Conservation (phyloP, 306 rosid genomes). For the Castanospermum australe region DNA sequence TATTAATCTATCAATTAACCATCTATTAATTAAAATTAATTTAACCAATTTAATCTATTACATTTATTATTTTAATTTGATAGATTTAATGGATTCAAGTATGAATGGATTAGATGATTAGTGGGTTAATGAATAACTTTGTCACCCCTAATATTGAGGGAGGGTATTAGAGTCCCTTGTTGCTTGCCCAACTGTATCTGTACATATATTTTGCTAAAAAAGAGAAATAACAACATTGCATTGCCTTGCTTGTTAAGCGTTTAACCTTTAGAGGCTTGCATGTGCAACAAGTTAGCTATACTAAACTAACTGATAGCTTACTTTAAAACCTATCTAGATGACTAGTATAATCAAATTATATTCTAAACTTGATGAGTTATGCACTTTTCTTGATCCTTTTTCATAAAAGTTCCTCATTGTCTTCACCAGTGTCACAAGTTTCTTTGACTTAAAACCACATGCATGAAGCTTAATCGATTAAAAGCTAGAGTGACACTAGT, state of each 20-base stretch:
- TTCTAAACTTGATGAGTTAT: conserved; percentile 37
- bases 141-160: too few relatives aligned
- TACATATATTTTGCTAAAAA: background rate
- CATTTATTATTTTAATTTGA: too few relatives aligned
- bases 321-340: conserved; percentile 27
- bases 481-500: background rate
- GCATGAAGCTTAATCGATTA: conserved; percentile 26
- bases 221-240: background rate
- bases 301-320: conserved; percentile 25
- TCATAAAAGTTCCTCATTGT: conserved; percentile 40
- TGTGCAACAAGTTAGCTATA: conserved; percentile 34
- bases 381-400: conserved; percentile 39
- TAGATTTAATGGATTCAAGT: too few relatives aligned
- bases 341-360: conserved; percentile 14
- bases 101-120: too few relatives aligned
- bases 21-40: too few relatives aligned
- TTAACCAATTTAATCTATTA: too few relatives aligned
- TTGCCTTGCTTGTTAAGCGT: conserved; percentile 36
- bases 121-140: too few relatives aligned
- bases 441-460: conserved; percentile 26
- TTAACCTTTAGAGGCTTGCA: conserved; percentile 37
- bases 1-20: too few relatives aligned
- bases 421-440: conserved; percentile 31
- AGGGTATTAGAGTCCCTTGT: too few relatives aligned
- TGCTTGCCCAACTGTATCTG: too few relatives aligned